Percentiles rank a stretch among this genome's conserved stretches.
phyloP scores from a whole-genome alignment of 2,329 filamentous ascomycete species.

The Pestalotiopsis sp. region DNA sequence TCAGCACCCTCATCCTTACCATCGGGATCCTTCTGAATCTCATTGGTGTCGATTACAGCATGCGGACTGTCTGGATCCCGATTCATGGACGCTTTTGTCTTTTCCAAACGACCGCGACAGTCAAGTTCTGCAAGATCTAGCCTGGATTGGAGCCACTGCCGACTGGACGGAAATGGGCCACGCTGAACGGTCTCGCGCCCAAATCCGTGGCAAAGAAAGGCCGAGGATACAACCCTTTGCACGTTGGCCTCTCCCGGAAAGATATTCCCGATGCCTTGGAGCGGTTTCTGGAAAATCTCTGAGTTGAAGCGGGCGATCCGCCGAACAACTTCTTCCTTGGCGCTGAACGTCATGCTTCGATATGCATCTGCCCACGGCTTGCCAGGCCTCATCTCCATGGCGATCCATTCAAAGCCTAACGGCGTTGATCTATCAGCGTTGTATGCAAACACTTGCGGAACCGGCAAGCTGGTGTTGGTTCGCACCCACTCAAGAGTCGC shows the following conservation, averaged over 20 bases:
- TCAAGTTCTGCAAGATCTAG: no score
- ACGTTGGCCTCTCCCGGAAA: no score
- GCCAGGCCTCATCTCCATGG: constrained; percentile 35
- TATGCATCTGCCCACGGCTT: constrained; percentile 22
- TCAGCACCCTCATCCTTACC: constrained; percentile 12
- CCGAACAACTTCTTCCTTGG: constrained; percentile 34
- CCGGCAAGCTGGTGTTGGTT: constrained; percentile 32
- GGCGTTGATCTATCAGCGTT: constrained; percentile 33
- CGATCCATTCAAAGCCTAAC: constrained; percentile 43
- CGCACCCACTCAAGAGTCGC: constrained; percentile 37
- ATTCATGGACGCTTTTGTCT: constrained; percentile 14
- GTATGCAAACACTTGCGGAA: constrained; percentile 35
- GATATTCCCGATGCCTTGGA: no score
- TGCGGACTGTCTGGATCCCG: constrained; percentile 15
- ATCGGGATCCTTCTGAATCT: constrained; percentile 26
- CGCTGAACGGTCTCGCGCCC: no score
- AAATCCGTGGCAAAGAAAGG: no score
- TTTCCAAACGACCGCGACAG: not conserved
- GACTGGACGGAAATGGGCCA: no score
- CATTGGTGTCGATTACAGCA: constrained; percentile 19
- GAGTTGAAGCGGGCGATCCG: constrained; percentile 32
- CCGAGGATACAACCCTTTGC: no score
- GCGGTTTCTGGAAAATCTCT: constrained; percentile 25
- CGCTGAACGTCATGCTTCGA: constrained; percentile 31
- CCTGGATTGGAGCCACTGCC: no score